Conservation (phyloP, 129 eudicot genomes). For the Gnaphalium uliginosum region DNA sequence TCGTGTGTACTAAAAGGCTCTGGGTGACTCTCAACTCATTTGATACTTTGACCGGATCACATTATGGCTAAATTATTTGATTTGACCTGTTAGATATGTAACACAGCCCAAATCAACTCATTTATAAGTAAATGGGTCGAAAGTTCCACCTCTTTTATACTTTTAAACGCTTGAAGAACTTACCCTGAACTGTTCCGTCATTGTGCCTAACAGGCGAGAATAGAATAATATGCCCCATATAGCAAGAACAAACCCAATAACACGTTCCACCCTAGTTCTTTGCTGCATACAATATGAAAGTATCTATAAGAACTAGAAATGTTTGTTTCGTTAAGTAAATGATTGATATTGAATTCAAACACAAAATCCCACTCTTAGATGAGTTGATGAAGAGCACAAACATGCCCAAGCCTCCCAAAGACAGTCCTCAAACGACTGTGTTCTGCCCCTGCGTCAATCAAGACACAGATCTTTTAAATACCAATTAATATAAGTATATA, state of each 20-base stretch:
- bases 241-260: conserved; percentile 91
- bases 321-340: conserved; percentile 19
- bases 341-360: conserved; percentile 22
- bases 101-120: not conserved
- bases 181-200: conserved; percentile 99
- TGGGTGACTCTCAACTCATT: too few species aligned
- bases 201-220: conserved; percentile 93
- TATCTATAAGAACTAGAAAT: conserved; percentile 13
- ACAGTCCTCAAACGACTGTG: conserved; percentile 91
- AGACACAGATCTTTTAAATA: conserved; percentile 18
- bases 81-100: not conserved
- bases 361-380: conserved; percentile 61
- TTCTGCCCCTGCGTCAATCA: conserved; percentile 56
- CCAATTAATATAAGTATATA: not conserved
- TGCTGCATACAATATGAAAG: conserved; percentile 63
- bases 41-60: too few species aligned
- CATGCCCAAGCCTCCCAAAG: conserved; percentile 99
- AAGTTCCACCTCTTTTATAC: not conserved
- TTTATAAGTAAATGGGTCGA: not conserved
- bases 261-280: conserved; percentile 84
- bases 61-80: too few species aligned
- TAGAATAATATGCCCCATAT: conserved; percentile 97
- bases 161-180: conserved; percentile 29
- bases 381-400: conserved; percentile 89
- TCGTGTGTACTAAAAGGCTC: too few species aligned